Evolutionary conservation across 1,284 basidiomycete genomes (phyloP).

Genomic region (Ceratobasidium sp.): DNA sequence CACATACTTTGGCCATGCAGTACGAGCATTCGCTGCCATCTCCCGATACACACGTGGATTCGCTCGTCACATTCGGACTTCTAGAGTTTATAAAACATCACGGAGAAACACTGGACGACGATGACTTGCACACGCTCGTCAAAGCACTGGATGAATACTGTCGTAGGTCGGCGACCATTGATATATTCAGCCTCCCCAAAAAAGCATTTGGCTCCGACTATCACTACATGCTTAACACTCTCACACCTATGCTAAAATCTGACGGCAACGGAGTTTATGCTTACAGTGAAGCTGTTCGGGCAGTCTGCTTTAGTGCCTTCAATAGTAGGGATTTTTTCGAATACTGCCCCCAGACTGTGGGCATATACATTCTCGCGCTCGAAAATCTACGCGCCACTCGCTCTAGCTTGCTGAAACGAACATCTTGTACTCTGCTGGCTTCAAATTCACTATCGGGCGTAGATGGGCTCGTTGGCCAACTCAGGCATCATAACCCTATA

Average conservation of each 20-base stretch:
- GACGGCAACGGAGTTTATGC: neutral
- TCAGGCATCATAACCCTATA: neutral
- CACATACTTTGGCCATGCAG: neutral
- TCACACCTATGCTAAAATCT: neutral
- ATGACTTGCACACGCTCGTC: neutral
- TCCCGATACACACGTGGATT: neutral
- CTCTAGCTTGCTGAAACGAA: neutral
- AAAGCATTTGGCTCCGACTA: neutral
- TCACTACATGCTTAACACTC: neutral
- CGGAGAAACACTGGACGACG: neutral
- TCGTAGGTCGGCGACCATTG: neutral
- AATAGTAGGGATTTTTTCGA: no score
- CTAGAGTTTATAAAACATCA: conserved; percentile 5
- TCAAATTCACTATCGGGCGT: no score
- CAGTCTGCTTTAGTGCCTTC: neutral
- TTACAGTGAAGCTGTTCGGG: neutral
- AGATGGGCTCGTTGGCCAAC: no score
- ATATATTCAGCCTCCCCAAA: neutral
- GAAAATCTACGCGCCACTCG: neutral
- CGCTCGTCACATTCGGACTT: neutral
- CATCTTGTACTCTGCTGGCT: neutral
- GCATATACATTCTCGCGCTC: neutral
- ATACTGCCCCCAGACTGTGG: neutral
- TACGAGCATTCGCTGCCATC: neutral
- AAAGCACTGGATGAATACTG: neutral